Percentiles rank a stretch among this genome's conserved stretches.
Evolutionary conservation across 2,329 filamentous ascomycete species (phyloP).

Genomic region (Monosporascus cannonballus): DNA sequence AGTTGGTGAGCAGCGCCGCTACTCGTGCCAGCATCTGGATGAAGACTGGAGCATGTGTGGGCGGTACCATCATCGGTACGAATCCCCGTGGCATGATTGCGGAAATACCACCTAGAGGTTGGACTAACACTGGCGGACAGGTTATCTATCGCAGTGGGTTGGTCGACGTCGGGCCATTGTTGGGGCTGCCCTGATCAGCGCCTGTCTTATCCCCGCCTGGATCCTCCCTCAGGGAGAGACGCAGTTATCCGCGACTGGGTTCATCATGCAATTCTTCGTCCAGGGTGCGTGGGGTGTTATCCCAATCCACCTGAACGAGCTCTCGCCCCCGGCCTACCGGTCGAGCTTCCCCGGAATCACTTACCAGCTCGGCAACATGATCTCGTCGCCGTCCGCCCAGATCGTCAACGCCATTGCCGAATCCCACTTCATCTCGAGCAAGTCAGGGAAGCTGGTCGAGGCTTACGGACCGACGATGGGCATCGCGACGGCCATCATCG

Average conservation of each 20-base stretch:
- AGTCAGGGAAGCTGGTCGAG: slow-evolving; percentile 51
- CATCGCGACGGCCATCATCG: slow-evolving; percentile 71
- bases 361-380: slow-evolving; percentile 72
- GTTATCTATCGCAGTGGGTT: slow-evolving; percentile 69
- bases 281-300: slow-evolving; percentile 63
- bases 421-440: slow-evolving; percentile 46
- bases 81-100: background rate
- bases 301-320: slow-evolving; percentile 68
- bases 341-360: slow-evolving; percentile 65
- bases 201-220: slow-evolving; percentile 61
- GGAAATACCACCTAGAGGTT: background rate
- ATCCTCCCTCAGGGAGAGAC: slow-evolving; percentile 57
- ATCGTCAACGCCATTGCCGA: slow-evolving; percentile 74
- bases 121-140: background rate
- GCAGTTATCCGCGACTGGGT: slow-evolving; percentile 56
- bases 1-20: slow-evolving; percentile 56
- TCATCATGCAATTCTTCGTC: slow-evolving; percentile 65
- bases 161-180: slow-evolving; percentile 67
- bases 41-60: slow-evolving; percentile 72
- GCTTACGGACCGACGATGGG: slow-evolving; percentile 73
- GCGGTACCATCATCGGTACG: slow-evolving; percentile 58
- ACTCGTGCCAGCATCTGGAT: slow-evolving; percentile 74
- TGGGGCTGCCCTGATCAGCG: slow-evolving; percentile 52
- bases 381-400: slow-evolving; percentile 65
- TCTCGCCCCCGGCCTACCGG: slow-evolving; percentile 64